phyloP scores from a whole-genome alignment of 208 protist genomes.

The Acanthamoeba lenticulata region DNA sequence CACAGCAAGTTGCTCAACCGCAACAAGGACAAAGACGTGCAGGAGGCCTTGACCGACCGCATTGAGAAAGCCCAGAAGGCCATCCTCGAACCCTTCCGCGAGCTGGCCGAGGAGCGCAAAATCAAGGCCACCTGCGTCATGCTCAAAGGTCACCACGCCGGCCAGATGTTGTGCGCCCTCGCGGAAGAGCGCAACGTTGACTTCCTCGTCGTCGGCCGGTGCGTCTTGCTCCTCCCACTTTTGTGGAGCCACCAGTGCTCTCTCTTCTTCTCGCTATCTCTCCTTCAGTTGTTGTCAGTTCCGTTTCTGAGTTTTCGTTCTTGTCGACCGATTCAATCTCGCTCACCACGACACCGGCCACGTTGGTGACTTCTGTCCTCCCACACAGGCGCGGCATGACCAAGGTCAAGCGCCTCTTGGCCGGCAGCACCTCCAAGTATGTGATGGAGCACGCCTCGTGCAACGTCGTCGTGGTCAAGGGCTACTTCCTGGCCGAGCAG shows the following conservation, averaged over 20 bases:
- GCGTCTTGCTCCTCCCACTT: neutral
- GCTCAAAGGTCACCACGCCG: conserved; percentile 46
- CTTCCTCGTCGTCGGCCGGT: conserved; percentile 61
- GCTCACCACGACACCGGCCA: neutral
- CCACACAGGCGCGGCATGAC: conserved; percentile 1
- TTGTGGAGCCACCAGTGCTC: neutral
- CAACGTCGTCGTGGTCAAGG: conserved; percentile 69
- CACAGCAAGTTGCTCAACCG: neutral
- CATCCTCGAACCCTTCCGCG: conserved; percentile 40
- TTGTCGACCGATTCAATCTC: neutral
- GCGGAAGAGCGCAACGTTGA: conserved; percentile 29
- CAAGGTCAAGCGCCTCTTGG: conserved; percentile 44
- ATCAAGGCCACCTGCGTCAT: conserved; percentile 45
- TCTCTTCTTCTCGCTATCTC: neutral
- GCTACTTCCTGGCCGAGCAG: conserved; percentile 58
- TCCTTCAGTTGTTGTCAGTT: no score
- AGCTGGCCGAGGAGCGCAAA: conserved; percentile 11
- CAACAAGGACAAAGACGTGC: neutral
- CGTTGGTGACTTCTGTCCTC: no score
- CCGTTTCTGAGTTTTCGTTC: neutral
- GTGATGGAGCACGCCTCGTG: conserved; percentile 60
- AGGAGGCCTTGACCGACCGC: neutral
- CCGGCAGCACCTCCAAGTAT: conserved; percentile 51
- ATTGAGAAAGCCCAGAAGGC: conserved; percentile 35
- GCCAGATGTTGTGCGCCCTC: conserved; percentile 6